phyloP scores from a whole-genome alignment of 1,284 basidiomycete genomes.

The Ustilago xerochloae region DNA sequence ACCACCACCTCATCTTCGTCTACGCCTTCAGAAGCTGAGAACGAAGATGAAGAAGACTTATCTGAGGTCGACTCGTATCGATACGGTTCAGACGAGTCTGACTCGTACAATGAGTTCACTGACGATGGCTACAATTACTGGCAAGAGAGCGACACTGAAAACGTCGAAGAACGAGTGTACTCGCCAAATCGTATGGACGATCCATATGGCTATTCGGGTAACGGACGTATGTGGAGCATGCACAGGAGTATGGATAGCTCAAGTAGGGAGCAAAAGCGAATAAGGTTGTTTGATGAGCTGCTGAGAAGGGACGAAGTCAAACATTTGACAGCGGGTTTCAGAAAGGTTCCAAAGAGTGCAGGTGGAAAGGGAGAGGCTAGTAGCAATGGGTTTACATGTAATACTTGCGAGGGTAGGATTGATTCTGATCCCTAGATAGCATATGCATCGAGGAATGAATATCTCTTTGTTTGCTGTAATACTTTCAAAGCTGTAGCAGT shows the following conservation, averaged over 20 bases:
- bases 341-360: conserved; percentile 8
- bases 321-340: conserved; percentile 14
- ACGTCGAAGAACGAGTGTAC: too few relatives aligned
- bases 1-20: background rate
- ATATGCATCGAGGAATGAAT: background rate
- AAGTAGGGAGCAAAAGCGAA: background rate
- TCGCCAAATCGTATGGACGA: background rate
- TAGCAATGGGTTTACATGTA: background rate
- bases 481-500: too few relatives aligned
- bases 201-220: background rate
- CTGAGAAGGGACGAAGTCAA: conserved; percentile 19
- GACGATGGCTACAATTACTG: conserved; percentile 14
- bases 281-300: conserved; percentile 23
- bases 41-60: background rate
- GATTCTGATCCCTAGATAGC: conserved; percentile 15
- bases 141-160: too few relatives aligned
- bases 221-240: conserved; percentile 1
- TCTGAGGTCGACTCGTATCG: background rate
- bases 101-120: background rate
- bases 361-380: conserved; percentile 1
- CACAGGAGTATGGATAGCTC: background rate
- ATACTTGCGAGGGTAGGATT: conserved; percentile 4
- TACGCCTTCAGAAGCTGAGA: background rate
- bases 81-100: background rate
- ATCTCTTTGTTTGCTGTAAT: too few relatives aligned